A percentile compares a stretch with the other conserved stretches of the same genome.
Evolutionary conservation across 179 eudicot species (phyloP).

Genomic region (Amaranthus tricolor): DNA sequence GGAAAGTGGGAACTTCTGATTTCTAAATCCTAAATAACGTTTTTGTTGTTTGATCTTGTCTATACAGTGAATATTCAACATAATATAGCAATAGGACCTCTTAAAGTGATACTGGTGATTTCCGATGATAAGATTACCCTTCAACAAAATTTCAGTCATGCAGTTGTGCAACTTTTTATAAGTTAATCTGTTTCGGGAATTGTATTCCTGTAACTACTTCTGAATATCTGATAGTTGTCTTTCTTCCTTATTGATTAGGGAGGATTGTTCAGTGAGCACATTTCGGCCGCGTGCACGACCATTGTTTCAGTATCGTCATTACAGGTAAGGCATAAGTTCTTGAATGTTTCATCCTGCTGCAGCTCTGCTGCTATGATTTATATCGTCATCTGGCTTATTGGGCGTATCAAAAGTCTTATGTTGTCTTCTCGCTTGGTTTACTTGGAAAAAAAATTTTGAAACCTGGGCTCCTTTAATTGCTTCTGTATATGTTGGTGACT

Average conservation of each 20-base stretch:
- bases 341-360: conserved; percentile 1
- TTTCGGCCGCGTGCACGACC: conserved; percentile 88
- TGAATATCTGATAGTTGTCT: conserved; percentile 7
- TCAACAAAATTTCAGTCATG: neutral
- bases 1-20: neutral
- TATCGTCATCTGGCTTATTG: neutral
- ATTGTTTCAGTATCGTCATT: conserved; percentile 94
- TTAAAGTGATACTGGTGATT: neutral
- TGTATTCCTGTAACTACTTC: neutral
- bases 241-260: conserved; percentile 46
- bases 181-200: neutral
- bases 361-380: neutral
- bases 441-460: neutral
- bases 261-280: conserved; percentile 77
- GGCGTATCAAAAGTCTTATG: neutral
- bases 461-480: neutral
- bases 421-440: neutral
- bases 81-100: neutral
- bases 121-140: too few relatives aligned
- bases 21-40: neutral
- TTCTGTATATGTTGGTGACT: neutral
- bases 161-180: neutral
- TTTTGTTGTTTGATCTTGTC: neutral
- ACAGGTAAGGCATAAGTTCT: conserved; percentile 52
- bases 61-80: neutral